Evolutionary conservation across 352 stramenopile species (phyloP), one percentile per base, ranked within the genome.

Genomic region (Phytophthora constricta): DNA sequence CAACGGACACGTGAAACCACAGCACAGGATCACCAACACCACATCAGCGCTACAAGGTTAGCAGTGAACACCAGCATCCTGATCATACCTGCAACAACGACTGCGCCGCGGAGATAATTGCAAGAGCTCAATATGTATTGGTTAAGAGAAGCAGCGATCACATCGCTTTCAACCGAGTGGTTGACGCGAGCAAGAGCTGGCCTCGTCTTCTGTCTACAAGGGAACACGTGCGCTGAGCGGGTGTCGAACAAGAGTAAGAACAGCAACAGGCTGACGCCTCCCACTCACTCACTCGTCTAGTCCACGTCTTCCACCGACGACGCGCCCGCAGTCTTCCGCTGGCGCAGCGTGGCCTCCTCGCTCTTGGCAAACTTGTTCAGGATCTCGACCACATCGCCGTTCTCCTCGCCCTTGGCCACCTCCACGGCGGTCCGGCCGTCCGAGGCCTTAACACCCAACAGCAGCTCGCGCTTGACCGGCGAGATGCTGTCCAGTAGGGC

Each of bases 271-370:
- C 51, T 33, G 43, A 55, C 41, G 26, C 41, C 53, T 1, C 49
- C 41, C 22, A 20, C n/a, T 45, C 49, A 52, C 50, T 22, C 49
- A 56, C 19, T 46, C 25, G 49, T 71, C 61, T 93, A 93, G 68
- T 93, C 85, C 52, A 93, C 82, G 58, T 93, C 85, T 69, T 93
- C 85, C 46, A 93, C 80, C 19, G 82, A 77, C 64, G 82, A 82
- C 26, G 55, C 59, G 20, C 46, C 70, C 27, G 56, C 57, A 23
- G 58, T 62, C 72, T 91, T 91, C 33, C 82, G 82, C 74, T 86
- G 82, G 39, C 82, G 82, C 43, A 91, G 66, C 50, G 76, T 79
- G 33, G 74, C 68, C 13, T 81, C 60, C 4, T 80, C 58, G 20
- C 42, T 48, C 23, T 76, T 69, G 17, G 43, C 33, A 51, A 83